Base-by-base conservation (phyloP, 1,284 basidiomycete species). In the Boletellus deceptivus region DNA sequence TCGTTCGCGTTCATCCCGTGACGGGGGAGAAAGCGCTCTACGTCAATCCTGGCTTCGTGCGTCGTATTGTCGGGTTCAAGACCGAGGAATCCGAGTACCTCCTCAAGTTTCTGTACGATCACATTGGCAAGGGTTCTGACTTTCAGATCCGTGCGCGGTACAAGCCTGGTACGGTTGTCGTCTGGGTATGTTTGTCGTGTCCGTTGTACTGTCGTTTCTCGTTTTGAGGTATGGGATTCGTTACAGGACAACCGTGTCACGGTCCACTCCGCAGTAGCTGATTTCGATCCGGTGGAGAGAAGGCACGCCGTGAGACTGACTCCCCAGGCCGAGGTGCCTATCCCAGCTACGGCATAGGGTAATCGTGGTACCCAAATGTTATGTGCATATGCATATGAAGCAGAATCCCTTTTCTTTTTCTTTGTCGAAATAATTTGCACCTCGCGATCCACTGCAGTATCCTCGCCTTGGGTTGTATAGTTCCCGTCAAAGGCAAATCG, bases 11-110 rank as follows among this genome's bases (percentile, higher is more conserved):
- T 9, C 84, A 86, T 65, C 84, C 84, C 3, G 82, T 82, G 7
- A 86, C 85, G 0, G 82, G 81, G 24, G 80, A 84, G 63, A 83
- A 86, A 64, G 80, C 80, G 0, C 71, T 86, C 17, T 85, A 80
- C 62, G 73, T 86, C 64, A 83, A 84, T 65, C 74, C 76, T 34
- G 78, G 77, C 41, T 89, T 87, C 71, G 79, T 78, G 11, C 71
- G 75, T 25, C 73, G 73, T 55, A 88, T 89, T 58, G 81, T 87
- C 24, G 86, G 86, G 0, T 79, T 79, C 66, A 85, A 83, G 69
- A 59, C 75, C 31, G 84, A 86, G 57, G 86, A 89, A 63, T 82
- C 79, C 8, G 82, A 86, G 37, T 78, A 77, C 50, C 72, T 87
- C 25, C 71, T 86, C 54, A 77, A 79, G 53, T 79, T 85, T 70